Base-by-base conservation (phyloP, 228 moss, liverwort and hornwort genomes). In the Sphagnum magellanicum region DNA sequence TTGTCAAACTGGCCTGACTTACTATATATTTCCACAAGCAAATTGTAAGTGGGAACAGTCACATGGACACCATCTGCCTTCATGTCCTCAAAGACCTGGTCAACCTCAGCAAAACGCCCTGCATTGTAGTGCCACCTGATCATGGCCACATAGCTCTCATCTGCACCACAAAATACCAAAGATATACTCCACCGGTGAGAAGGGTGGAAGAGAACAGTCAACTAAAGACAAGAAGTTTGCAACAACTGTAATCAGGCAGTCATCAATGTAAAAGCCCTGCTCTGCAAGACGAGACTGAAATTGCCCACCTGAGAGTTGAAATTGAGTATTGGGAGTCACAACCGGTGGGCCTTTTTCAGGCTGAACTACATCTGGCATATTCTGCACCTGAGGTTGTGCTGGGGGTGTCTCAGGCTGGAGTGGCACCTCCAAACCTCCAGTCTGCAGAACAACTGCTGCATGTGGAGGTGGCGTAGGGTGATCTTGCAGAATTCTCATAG, bases 1-100 rank as follows among this genome's bases (percentile, higher is more conserved):
- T 78, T 78, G 50, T 82, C 81, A 67, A 78, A 78, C 59, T 78
- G 70, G 55, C 81, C 81, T 63, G 82, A 57, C 82, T 78, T 75
- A 70, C 78, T 78, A 59, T 73, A 82, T 14, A 78, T 66, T 70
- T 82, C 75, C 67, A 82, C 72, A 50, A 82, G 82, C 49, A 82
- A 67, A 61, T 75, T 78, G 50, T 67, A 82, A 12, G 82, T 82
- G 52, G 78, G 64, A 58, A 65, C 72, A 5, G 68, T 70, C 50
- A 78, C 75, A 47, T 63, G 49, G 59, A 82, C 70, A 11, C 70
- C 70, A 52, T 73, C 78, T 9, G 60, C 67, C 67, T 73, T 72
- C 82, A 82, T 82, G 58, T 82, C 82, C 59, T 76, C 78, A 59
- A 70, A 82, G 14, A 82, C 60, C 67, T 64, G 68, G 48, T 78